phyloP scores from a whole-genome alignment of 345 rosid species.

The Arabidopsis suecica region DNA sequence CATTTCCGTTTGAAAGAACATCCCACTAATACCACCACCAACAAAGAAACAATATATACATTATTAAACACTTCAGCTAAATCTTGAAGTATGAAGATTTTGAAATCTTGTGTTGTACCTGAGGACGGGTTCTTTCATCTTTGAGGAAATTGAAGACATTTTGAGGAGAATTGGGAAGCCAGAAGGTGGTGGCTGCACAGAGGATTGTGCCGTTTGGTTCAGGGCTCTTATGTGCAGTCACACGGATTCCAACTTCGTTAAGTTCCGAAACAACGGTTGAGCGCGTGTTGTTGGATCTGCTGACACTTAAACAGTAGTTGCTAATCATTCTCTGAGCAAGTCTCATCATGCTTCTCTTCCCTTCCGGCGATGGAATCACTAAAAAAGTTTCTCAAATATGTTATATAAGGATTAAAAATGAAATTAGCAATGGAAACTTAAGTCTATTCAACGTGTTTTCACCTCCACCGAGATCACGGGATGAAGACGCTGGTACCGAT shows the following conservation, averaged over 20 bases:
- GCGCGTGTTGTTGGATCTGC: constrained; percentile 73
- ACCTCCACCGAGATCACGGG: constrained; percentile 89
- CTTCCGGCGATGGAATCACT: constrained; percentile 87
- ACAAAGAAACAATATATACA: constrained; percentile 9
- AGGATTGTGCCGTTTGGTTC: constrained; percentile 88
- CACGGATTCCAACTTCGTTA: constrained; percentile 78
- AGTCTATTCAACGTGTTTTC: constrained; percentile 1
- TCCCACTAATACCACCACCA: constrained; percentile 70
- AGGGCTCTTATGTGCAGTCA: constrained; percentile 74
- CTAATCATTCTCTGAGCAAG: constrained; percentile 92
- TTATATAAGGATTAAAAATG: not conserved
- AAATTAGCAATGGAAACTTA: not conserved
- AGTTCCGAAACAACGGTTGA: constrained; percentile 71
- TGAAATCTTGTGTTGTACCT: constrained; percentile 51
- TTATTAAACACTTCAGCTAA: constrained; percentile 3
- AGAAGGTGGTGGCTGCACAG: constrained; percentile 90
- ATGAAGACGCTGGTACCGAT: constrained; percentile 65
- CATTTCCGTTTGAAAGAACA: constrained; percentile 85
- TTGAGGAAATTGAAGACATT: constrained; percentile 80
- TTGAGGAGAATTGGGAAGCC: constrained; percentile 86
- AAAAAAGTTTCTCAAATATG: constrained; percentile 18
- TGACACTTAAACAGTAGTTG: constrained; percentile 78
- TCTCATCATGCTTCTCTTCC: constrained; percentile 96
- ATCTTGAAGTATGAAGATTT: constrained; percentile 5
- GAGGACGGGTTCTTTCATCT: constrained; percentile 91